phyloP scores from a whole-genome alignment of 192 early-diverging fungal genomes.

The Coemansia sp. region DNA sequence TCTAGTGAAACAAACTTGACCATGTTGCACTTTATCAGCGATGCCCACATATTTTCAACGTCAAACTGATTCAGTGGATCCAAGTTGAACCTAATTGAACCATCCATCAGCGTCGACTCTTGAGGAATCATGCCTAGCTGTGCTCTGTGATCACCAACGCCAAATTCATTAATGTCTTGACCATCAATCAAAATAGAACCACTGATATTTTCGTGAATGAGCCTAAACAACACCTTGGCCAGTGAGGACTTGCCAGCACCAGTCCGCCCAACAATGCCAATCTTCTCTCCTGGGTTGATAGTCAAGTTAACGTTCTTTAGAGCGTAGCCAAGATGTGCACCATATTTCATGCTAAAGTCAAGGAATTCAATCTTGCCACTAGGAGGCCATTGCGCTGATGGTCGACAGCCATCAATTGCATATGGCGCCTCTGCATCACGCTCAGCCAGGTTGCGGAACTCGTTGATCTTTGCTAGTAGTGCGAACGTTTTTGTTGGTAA shows the following conservation, averaged over 20 bases:
- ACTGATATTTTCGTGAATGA: conserved; percentile 53
- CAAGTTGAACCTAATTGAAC: conserved; percentile 64
- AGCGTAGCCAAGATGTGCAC: not conserved
- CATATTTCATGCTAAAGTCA: conserved; percentile 27
- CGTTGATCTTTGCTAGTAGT: not conserved
- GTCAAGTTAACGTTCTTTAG: too few species aligned
- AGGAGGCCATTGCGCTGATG: conserved; percentile 20
- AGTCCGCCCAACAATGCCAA: too few species aligned
- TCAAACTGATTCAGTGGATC: conserved; percentile 58
- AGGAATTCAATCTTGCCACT: conserved; percentile 28
- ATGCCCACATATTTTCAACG: conserved; percentile 16
- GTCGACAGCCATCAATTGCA: conserved; percentile 2
- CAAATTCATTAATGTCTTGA: conserved; percentile 69
- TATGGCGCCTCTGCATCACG: not conserved
- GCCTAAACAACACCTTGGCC: too few species aligned
- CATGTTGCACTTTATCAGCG: conserved; percentile 21
- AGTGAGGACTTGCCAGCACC: too few species aligned
- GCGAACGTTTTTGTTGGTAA: not conserved
- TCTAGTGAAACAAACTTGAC: not conserved
- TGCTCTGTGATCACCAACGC: conserved; percentile 55
- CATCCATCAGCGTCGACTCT: conserved; percentile 64
- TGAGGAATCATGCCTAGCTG: conserved; percentile 51
- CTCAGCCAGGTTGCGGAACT: not conserved
- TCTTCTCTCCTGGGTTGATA: too few species aligned
- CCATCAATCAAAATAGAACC: conserved; percentile 74